phyloP scores from a whole-genome alignment of 371 early-diverging fungal species.

The Rhizomucor miehei region DNA sequence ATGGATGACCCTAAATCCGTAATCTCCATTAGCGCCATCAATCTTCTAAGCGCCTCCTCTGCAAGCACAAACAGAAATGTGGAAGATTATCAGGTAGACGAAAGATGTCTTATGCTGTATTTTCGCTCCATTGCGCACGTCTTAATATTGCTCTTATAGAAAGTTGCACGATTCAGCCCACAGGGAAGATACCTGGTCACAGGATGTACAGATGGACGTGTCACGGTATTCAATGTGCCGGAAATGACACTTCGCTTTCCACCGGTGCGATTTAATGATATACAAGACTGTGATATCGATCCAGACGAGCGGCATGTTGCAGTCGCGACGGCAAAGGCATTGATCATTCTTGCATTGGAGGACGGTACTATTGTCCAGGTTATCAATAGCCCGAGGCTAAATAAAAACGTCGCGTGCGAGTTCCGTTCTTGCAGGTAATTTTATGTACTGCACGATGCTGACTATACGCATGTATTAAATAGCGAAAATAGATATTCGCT shows the following conservation, averaged over 20 bases:
- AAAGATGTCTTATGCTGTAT: too few species aligned
- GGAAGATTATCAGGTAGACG: slow-evolving; percentile 29
- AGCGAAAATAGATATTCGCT: neutral
- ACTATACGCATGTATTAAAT: too few species aligned
- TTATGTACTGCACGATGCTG: neutral
- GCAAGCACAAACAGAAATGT: slow-evolving; percentile 20
- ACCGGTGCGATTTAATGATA: slow-evolving; percentile 48
- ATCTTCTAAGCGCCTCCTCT: slow-evolving; percentile 1
- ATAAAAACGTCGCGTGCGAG: slow-evolving; percentile 42
- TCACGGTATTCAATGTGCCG: slow-evolving; percentile 55
- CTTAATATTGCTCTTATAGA: too few species aligned
- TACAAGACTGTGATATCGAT: slow-evolving; percentile 61
- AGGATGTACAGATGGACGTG: slow-evolving; percentile 59
- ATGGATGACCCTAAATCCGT: neutral
- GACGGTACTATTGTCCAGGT: slow-evolving; percentile 53
- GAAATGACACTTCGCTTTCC: slow-evolving; percentile 46
- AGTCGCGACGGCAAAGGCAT: slow-evolving; percentile 35
- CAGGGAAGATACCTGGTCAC: slow-evolving; percentile 54
- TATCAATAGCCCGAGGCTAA: slow-evolving; percentile 59
- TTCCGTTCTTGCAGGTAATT: slow-evolving; percentile 49
- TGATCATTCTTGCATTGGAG: slow-evolving; percentile 47
- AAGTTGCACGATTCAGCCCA: slow-evolving; percentile 48
- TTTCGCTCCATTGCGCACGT: too few species aligned
- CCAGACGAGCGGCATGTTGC: slow-evolving; percentile 24
- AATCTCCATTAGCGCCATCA: slow-evolving; percentile 2